Conservation (phyloP, 2,329 filamentous ascomycete genomes). For the Ascochyta viciae-villosae region DNA sequence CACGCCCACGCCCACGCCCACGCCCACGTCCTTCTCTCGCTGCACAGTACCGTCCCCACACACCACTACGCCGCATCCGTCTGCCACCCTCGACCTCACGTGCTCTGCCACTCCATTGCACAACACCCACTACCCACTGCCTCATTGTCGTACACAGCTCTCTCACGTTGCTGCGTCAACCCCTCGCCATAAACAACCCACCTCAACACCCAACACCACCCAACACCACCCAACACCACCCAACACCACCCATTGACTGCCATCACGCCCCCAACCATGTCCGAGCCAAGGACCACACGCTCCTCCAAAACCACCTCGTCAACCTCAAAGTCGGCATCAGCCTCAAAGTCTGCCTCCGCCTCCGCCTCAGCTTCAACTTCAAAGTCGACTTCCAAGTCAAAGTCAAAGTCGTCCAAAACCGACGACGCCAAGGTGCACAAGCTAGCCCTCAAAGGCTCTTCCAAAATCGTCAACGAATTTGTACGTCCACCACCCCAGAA, state of each 20-base stretch:
- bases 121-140: neutral
- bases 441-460: constrained; percentile 83
- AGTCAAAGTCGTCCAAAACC: constrained; percentile 54
- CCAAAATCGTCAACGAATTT: constrained; percentile 93
- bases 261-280: constrained; percentile 31
- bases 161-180: constrained; percentile 42
- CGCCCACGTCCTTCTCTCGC: neutral
- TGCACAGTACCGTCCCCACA: constrained; percentile 7
- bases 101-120: neutral
- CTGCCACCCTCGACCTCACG: constrained; percentile 9
- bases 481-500: constrained; percentile 62
- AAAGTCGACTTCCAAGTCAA: constrained; percentile 22
- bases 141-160: neutral
- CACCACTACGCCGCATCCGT: constrained; percentile 18
- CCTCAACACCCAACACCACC: neutral
- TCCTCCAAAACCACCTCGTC: constrained; percentile 17
- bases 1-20: neutral
- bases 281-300: constrained; percentile 37
- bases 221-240: neutral
- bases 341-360: constrained; percentile 12
- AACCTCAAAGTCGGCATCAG: constrained; percentile 10
- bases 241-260: constrained; percentile 1
- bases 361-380: constrained; percentile 24
- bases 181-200: constrained; percentile 35
- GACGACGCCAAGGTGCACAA: constrained; percentile 92